Percentiles rank a stretch among this genome's conserved stretches.
Conservation (phyloP, 164 flowering plant species). For the Kingdonia uniflora region DNA sequence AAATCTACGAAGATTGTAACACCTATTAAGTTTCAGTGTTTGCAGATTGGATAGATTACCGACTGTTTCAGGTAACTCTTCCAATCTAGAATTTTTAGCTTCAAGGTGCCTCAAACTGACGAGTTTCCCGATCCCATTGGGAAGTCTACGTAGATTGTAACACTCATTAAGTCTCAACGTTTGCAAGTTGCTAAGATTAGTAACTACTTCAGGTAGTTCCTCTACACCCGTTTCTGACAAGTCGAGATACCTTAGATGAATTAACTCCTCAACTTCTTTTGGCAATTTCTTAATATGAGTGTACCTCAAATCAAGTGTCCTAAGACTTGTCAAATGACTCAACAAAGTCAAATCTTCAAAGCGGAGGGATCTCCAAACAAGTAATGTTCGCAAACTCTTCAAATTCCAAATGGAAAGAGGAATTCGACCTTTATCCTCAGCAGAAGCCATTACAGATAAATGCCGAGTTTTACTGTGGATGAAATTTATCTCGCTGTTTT, state of each 20-base stretch:
- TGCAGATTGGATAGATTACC: no score
- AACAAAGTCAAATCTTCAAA: background rate
- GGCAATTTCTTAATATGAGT: background rate
- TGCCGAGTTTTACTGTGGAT: background rate
- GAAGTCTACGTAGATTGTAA: no score
- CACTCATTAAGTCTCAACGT: no score
- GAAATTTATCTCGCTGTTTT: background rate
- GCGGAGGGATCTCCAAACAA: background rate
- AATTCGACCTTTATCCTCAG: background rate
- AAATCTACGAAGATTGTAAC: no score
- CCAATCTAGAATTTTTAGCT: no score
- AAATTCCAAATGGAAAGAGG: background rate
- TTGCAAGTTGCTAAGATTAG: conserved; percentile 3
- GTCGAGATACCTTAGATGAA: conserved; percentile 7
- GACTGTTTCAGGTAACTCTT: no score
- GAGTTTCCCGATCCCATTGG: no score
- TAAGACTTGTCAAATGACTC: background rate
- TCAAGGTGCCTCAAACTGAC: no score
- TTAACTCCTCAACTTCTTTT: background rate
- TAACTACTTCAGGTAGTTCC: background rate
- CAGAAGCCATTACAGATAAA: background rate
- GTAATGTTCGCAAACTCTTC: conserved; percentile 2
- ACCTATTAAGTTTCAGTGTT: no score
- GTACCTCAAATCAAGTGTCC: background rate
- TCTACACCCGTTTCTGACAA: background rate